Base-by-base conservation (phyloP, 257 asterid genomes). In the Salvia hispanica region DNA sequence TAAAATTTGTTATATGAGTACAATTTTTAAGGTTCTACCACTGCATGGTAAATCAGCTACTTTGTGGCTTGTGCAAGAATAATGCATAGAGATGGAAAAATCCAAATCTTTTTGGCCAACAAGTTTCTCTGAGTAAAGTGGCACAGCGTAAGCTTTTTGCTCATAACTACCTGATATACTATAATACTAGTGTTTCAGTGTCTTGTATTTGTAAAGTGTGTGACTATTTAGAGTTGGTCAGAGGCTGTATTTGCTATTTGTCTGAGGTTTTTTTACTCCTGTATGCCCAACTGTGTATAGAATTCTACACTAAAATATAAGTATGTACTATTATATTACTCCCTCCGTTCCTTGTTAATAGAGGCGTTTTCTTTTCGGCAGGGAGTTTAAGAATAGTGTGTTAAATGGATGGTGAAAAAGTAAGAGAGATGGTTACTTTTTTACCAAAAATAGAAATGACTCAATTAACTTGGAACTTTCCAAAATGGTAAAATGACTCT, bases 231-330 rank as follows among this genome's bases (percentile, higher is more conserved):
- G 18, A 18, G 58, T 64, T 50, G 18, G 51, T n/a, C 10, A 3
- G 21, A 36, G 59, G 59, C 34, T 48, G 37, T 64, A 7, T 64
- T 65, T 33, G 43, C 43, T 25, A 12, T 25, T 62, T 43, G 12
- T 42, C 8, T 13, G n/a, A 9, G 37, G 14, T 12, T 16, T 39
- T 52, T 51, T 37, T 13, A 10, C 18, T 37, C 10, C 9, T 2
- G 6, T 45, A 18, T 18, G 54, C 10, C 16, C 12, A 62, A 62
- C 40, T n/a, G 9, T 28, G 56, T 13, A 4, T 7, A 4, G 16
- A 64, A 63, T 46, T 63, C 46, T n/a, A 25, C 43, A n/a, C n/a
- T 2, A 42, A 25, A 12, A 46, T 33, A 47, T 2, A 47, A 9
- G 50, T 36, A 6, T 48, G 21, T 48, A 9, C 31, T 25, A 25